phyloP scores from a whole-genome alignment of 2,329 filamentous ascomycete species.

The Cytospora schulzeri region DNA sequence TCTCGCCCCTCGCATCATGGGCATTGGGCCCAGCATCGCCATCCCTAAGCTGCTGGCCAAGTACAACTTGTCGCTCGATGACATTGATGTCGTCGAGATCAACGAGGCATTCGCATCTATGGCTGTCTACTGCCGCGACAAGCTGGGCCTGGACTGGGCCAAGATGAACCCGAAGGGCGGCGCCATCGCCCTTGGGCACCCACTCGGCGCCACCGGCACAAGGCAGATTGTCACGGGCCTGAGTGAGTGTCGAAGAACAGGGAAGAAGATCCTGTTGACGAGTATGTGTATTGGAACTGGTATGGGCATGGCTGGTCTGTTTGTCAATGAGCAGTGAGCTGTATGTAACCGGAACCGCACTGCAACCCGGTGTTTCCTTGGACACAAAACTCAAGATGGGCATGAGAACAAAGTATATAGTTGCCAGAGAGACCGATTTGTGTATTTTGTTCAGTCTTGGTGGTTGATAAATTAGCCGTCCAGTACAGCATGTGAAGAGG shows the following conservation, averaged over 20 bases:
- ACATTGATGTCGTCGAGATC: constrained; percentile 88
- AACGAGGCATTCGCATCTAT: constrained; percentile 99
- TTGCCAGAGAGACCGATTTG: not conserved
- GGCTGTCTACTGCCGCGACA: constrained; percentile 89
- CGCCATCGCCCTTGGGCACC: constrained; percentile 82
- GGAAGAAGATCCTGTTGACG: constrained; percentile 89
- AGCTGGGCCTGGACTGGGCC: constrained; percentile 67
- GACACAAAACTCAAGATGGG: not conserved
- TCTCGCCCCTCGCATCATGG: constrained; percentile 93
- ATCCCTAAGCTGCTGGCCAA: constrained; percentile 83
- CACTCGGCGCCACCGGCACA: constrained; percentile 76
- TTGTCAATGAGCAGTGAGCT: constrained; percentile 60
- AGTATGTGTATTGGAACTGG: constrained; percentile 84
- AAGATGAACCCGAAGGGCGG: constrained; percentile 84
- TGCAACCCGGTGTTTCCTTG: not conserved
- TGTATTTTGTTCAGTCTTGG: not conserved
- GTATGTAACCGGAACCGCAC: not conserved
- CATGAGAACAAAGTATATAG: not conserved
- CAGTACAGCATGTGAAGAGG: too few species aligned
- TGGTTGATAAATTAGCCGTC: too few species aligned
- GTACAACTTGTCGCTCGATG: constrained; percentile 75
- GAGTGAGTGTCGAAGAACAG: constrained; percentile 78
- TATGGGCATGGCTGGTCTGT: constrained; percentile 69
- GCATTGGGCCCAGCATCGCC: constrained; percentile 77
- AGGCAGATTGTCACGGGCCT: constrained; percentile 87